Conservation (phyloP, 768 basidiomycete genomes). For the Agaricus blazei region DNA sequence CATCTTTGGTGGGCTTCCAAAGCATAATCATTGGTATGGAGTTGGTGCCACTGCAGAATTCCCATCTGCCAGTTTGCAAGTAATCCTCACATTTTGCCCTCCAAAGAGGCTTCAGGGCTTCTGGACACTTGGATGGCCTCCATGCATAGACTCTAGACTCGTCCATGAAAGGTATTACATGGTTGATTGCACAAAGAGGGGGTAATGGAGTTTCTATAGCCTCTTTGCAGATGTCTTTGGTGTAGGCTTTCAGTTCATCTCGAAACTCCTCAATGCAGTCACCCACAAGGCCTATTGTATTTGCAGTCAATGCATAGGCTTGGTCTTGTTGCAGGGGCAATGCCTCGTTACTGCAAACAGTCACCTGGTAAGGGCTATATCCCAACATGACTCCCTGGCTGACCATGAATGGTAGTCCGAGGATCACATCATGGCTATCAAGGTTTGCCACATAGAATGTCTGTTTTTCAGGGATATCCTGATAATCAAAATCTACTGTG, state of each 20-base stretch:
- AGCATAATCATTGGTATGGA: slow-evolving; percentile 28
- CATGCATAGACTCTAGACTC: slow-evolving; percentile 23
- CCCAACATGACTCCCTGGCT: slow-evolving; percentile 24
- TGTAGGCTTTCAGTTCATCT: slow-evolving; percentile 16
- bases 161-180: slow-evolving; percentile 33
- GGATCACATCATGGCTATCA: slow-evolving; percentile 32
- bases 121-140: slow-evolving; percentile 27
- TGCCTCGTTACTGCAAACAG: slow-evolving; percentile 18
- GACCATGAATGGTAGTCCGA: slow-evolving; percentile 34
- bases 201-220: slow-evolving; percentile 28
- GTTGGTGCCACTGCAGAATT: slow-evolving; percentile 25
- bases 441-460: slow-evolving; percentile 34
- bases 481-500: slow-evolving; percentile 23
- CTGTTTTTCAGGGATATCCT: slow-evolving; percentile 19
- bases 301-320: neutral
- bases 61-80: slow-evolving; percentile 19
- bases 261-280: slow-evolving; percentile 12
- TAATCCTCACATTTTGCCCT: slow-evolving; percentile 21
- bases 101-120: slow-evolving; percentile 23
- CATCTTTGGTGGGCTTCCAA: slow-evolving; percentile 15
- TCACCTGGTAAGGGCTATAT: slow-evolving; percentile 18
- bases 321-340: neutral
- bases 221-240: slow-evolving; percentile 18
- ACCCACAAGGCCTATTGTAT: slow-evolving; percentile 5
- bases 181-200: slow-evolving; percentile 33